phyloP scores from a whole-genome alignment of 495 filamentous ascomycete species.

The Trichoderma reesei region DNA sequence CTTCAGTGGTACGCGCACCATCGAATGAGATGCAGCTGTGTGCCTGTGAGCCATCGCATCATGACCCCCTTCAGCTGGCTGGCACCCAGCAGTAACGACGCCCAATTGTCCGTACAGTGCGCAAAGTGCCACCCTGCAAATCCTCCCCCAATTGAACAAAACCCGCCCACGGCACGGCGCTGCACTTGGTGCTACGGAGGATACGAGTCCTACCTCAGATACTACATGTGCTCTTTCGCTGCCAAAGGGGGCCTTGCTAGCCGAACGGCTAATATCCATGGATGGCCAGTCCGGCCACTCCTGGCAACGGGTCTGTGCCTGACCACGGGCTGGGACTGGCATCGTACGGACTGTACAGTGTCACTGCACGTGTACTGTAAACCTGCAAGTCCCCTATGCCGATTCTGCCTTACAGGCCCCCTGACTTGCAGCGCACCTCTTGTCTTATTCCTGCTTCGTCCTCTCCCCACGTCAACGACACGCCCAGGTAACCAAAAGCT shows the following conservation, averaged over 20 bases:
- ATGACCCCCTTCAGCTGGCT: not conserved
- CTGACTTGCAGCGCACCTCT: not conserved
- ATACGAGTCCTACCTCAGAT: not conserved
- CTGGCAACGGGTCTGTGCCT: no score
- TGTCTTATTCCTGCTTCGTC: not conserved
- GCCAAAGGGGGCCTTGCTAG: not conserved
- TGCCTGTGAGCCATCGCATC: not conserved
- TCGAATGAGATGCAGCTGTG: not conserved
- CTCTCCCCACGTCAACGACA: slow-evolving; percentile 8
- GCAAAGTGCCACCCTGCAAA: not conserved
- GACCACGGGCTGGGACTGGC: no score
- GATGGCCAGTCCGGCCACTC: no score
- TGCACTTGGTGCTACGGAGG: no score
- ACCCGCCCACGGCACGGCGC: no score
- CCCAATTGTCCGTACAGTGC: not conserved
- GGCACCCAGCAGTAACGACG: not conserved
- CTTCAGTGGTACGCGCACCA: not conserved
- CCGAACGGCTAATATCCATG: not conserved
- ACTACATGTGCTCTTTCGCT: not conserved
- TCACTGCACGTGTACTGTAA: no score
- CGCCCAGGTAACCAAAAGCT: not conserved
- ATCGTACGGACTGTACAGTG: no score
- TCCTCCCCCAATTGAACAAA: no score
- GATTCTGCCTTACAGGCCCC: slow-evolving; percentile 6
- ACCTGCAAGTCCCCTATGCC: not conserved